Base-by-base conservation (phyloP, 768 basidiomycete species). In the Harrya chromipes region DNA sequence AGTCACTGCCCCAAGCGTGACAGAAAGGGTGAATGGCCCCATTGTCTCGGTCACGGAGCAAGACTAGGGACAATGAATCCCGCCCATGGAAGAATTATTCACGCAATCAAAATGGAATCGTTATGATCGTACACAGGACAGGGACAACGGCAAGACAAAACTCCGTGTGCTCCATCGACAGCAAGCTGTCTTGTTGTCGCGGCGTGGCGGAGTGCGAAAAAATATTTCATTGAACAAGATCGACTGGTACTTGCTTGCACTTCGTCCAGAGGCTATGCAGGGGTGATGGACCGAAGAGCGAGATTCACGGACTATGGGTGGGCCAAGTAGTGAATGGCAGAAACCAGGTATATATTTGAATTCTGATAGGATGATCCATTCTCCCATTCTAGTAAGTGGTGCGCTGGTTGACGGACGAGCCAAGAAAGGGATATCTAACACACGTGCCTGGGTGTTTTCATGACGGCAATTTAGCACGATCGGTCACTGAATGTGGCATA, bases 381-480 rank as follows among this genome's bases (percentile, higher is more conserved):
- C 33, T 52, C 48, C 54, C 58, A 48, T 33, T 33, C 33, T 14
- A 16, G 33, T n/a, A n/a, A n/a, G 14, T 33, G 3, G 11, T 29
- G 12, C 38, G 39, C 24, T 46, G 27, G 24, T 55, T 42, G 50
- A 50, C 47, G 29, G 50, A 48, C 47, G 29, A 21, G 43, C 48
- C 50, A 42, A 40, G 47, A 66, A 54, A 53, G 65, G 62, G 40
- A 59, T 33, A 16, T 33, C 29, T 47, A 53, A 55, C 49, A 46
- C 40, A 40, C 37, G 63, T 65, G 47, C 60, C 62, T 65, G 46
- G 19, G 48, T 37, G 46, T 33, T 55, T 52, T 36, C 35, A 23
- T 27, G 27, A 64, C 62, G 60, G 60, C 50, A 58, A 62, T 62
- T 64, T 59, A 55, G 55, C 46, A 43, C 38, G 61, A 64, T 59